phyloP scores from a whole-genome alignment of 2,329 filamentous ascomycete genomes.

The Tolypocladium sp. region DNA sequence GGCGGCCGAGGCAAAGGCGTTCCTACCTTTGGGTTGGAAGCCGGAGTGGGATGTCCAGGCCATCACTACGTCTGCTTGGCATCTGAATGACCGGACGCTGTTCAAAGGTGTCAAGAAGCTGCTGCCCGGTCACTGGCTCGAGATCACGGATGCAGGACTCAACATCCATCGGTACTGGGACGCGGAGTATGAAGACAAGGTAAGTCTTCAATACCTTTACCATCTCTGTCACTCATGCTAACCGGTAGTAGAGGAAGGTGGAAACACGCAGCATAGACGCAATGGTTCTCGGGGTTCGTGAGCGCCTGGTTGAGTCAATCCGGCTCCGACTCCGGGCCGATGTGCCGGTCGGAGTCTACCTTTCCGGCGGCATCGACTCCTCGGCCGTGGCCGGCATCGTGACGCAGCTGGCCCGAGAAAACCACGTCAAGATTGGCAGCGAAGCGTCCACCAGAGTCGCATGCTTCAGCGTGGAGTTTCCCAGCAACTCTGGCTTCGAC shows the following conservation, averaged over 20 bases:
- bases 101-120: slow-evolving; percentile 40
- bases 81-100: slow-evolving; percentile 33
- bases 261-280: slow-evolving; percentile 38
- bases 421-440: slow-evolving; percentile 36
- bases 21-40: slow-evolving; percentile 39
- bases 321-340: slow-evolving; percentile 45
- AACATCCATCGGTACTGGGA: slow-evolving; percentile 42
- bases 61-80: slow-evolving; percentile 32
- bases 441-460: slow-evolving; percentile 18
- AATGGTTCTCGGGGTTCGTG: slow-evolving; percentile 38
- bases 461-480: slow-evolving; percentile 44
- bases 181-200: slow-evolving; percentile 41
- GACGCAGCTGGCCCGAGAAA: slow-evolving; percentile 35
- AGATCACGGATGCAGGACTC: slow-evolving; percentile 25
- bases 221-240: too few relatives aligned
- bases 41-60: slow-evolving; percentile 44
- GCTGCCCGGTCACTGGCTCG: slow-evolving; percentile 33
- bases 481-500: slow-evolving; percentile 36
- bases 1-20: slow-evolving; percentile 44
- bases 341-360: slow-evolving; percentile 47
- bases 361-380: slow-evolving; percentile 49
- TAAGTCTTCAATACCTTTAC: slow-evolving; percentile 9
- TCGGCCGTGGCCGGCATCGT: slow-evolving; percentile 48
- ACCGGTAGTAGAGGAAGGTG: slow-evolving; percentile 10
- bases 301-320: slow-evolving; percentile 40